Evolutionary conservation across 352 stramenopile species (phyloP).

Genomic region (Pythium volutum): DNA sequence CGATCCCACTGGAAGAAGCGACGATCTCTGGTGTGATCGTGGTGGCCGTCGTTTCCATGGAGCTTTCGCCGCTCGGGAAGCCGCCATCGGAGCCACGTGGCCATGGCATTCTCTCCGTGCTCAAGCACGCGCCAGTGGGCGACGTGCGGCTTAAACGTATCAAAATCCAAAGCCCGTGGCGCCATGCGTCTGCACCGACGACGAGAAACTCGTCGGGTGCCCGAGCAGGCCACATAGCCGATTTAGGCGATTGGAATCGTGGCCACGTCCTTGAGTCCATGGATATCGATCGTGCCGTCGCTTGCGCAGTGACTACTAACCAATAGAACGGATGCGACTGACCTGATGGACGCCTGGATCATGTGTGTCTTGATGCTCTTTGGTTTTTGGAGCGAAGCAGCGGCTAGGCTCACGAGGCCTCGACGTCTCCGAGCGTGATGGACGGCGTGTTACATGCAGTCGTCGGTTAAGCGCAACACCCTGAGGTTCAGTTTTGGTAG

Average conservation of each 20-base stretch:
- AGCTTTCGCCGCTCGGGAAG: conserved; percentile 43
- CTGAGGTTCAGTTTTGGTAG: conserved; percentile 51
- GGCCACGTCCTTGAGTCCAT: conserved; percentile 64
- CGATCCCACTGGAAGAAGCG: conserved; percentile 57
- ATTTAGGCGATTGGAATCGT: conserved; percentile 67
- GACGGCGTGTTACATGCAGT: conserved; percentile 50
- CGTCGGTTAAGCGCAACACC: conserved; percentile 38
- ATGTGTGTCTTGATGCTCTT: conserved; percentile 51
- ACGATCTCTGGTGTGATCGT: conserved; percentile 52
- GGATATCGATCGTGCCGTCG: conserved; percentile 63
- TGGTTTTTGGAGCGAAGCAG: conserved; percentile 51
- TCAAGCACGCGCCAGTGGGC: conserved; percentile 76
- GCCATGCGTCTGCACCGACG: conserved; percentile 38
- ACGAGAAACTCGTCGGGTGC: conserved; percentile 66
- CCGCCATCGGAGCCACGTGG: conserved; percentile 58
- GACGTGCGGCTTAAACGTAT: conserved; percentile 67
- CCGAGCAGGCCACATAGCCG: conserved; percentile 73
- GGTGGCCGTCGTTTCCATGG: conserved; percentile 19
- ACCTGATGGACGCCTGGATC: conserved; percentile 45
- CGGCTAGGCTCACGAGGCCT: conserved; percentile 29
- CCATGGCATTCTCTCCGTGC: conserved; percentile 76
- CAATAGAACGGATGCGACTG: conserved; percentile 76
- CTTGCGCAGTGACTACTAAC: conserved; percentile 72
- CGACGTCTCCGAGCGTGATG: conserved; percentile 55
- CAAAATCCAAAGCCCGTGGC: conserved; percentile 60